phyloP scores from a whole-genome alignment of 768 basidiomycete species.

The Rhodotorula kratochvilovae region DNA sequence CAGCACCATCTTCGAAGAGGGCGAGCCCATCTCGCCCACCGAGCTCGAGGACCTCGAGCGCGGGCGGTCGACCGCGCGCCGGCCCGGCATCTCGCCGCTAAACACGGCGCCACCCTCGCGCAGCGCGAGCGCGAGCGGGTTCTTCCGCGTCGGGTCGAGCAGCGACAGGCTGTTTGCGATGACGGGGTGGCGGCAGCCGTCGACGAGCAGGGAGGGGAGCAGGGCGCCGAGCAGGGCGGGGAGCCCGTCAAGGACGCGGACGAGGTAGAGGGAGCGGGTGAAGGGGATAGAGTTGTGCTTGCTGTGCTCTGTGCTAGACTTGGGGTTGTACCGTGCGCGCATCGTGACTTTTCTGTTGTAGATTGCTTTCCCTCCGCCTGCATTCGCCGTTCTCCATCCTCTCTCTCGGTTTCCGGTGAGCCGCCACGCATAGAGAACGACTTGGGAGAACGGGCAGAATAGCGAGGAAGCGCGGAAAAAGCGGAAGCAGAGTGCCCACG shows the following conservation, averaged over 20 bases:
- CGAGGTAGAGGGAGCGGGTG: background rate
- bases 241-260: conserved; percentile 2
- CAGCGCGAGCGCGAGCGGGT: background rate
- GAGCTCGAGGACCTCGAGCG: conserved; percentile 16
- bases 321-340: background rate
- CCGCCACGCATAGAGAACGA: too few relatives aligned
- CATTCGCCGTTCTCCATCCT: too few relatives aligned
- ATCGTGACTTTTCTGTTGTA: too few relatives aligned
- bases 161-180: conserved; percentile 20
- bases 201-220: background rate
- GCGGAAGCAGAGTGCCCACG: too few relatives aligned
- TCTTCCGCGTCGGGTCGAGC: conserved; percentile 16
- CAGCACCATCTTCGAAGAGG: background rate
- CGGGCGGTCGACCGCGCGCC: background rate
- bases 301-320: background rate
- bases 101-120: background rate
- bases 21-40: conserved; percentile 7
- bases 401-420: too few relatives aligned
- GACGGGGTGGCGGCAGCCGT: conserved; percentile 19
- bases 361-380: too few relatives aligned
- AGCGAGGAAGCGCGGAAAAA: too few relatives aligned
- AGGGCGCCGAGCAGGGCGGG: background rate
- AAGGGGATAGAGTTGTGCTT: background rate
- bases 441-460: too few relatives aligned
- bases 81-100: background rate